A percentile compares a stretch with the other conserved stretches of the same genome.
Conservation (phyloP, 2,329 filamentous ascomycete genomes). For the Ploettnerulaceae sp. region DNA sequence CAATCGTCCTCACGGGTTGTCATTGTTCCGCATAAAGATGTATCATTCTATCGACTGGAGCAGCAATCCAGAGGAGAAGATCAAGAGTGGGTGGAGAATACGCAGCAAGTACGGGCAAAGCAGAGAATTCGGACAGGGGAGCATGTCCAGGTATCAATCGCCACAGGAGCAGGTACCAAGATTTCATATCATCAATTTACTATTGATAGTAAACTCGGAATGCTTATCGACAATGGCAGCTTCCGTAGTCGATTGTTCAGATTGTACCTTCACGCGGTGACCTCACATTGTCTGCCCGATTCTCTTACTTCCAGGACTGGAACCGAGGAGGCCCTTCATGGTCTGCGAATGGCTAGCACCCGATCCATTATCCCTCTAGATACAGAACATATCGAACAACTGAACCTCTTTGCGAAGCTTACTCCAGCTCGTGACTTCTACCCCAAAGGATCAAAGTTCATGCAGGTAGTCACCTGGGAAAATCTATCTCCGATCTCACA, state of each 20-base stretch:
- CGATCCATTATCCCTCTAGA: conserved; percentile 42
- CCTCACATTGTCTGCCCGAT: conserved; percentile 42
- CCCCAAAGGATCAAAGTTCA: conserved; percentile 35
- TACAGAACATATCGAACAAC: conserved; percentile 33
- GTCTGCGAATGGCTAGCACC: conserved; percentile 43
- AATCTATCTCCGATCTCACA: conserved; percentile 1
- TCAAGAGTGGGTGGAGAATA: too few relatives aligned
- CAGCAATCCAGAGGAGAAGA: too few relatives aligned
- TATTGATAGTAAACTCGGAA: conserved; percentile 46
- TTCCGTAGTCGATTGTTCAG: conserved; percentile 49
- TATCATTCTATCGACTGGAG: too few relatives aligned
- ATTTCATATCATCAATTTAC: conserved; percentile 39
- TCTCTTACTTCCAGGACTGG: conserved; percentile 40
- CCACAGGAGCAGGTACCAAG: neutral
- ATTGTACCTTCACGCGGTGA: conserved; percentile 49
- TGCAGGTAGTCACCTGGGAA: conserved; percentile 43
- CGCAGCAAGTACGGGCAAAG: too few relatives aligned
- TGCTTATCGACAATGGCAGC: conserved; percentile 46
- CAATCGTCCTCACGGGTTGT: conserved; percentile 32
- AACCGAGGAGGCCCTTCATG: conserved; percentile 49
- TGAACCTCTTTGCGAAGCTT: conserved; percentile 35
- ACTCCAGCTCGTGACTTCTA: conserved; percentile 40
- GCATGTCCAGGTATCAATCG: conserved; percentile 38
- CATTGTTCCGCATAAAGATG: conserved; percentile 38
- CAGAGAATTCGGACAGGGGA: too few relatives aligned